Conservation (phyloP, 495 filamentous ascomycete genomes). For the Venustampulla echinocandica region DNA sequence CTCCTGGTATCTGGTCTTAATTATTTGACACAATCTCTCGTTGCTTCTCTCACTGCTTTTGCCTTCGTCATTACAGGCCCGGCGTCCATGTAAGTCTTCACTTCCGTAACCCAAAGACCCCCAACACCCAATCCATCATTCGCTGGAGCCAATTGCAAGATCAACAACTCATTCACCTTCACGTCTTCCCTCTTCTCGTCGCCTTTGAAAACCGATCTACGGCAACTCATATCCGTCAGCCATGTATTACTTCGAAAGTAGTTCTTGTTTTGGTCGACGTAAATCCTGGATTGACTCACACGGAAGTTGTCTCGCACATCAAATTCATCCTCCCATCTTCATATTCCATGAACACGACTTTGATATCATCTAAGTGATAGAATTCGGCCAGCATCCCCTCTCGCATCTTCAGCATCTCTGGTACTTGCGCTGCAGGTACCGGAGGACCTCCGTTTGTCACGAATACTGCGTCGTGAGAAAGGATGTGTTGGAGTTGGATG, state of each 20-base stretch:
- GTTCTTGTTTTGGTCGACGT: too few species aligned
- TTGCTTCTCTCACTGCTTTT: too few species aligned
- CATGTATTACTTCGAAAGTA: too few species aligned
- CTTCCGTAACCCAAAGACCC: not conserved
- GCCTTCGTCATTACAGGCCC: not conserved
- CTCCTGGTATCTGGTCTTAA: conserved; percentile 11
- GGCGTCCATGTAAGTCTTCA: not conserved
- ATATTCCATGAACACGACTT: not conserved
- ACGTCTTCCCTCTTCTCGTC: conserved; percentile 1
- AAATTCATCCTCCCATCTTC: conserved; percentile 1
- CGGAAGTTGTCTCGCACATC: not conserved
- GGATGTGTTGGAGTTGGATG: not conserved
- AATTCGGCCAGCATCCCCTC: not conserved
- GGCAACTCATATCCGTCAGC: too few species aligned
- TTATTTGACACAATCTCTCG: too few species aligned
- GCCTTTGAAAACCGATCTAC: conserved; percentile 1
- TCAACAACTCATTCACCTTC: conserved; percentile 2
- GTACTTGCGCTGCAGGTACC: not conserved
- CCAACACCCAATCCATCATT: not conserved
- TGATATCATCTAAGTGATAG: not conserved
- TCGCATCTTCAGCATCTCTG: not conserved
- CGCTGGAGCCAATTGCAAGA: not conserved
- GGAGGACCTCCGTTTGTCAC: not conserved
- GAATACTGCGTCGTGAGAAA: not conserved
- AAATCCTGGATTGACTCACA: not conserved